A percentile compares a stretch with the other conserved stretches of the same genome.
Evolutionary conservation across 139 green algal genomes (phyloP).

Genomic region (Mesostigma viride): DNA sequence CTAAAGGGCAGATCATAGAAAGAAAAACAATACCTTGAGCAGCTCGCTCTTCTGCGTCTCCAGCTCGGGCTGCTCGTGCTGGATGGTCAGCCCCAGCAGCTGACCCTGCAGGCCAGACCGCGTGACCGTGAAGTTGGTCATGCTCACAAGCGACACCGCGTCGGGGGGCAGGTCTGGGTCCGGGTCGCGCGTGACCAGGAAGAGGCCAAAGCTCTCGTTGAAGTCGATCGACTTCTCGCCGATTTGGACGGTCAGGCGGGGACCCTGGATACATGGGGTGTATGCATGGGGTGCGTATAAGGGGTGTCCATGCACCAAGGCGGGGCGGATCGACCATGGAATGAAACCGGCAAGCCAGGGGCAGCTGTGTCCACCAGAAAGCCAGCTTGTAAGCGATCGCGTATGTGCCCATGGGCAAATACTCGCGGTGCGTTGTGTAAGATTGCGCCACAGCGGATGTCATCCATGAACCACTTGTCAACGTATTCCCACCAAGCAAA

Average conservation of each 20-base stretch:
- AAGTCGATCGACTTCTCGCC: conserved; percentile 50
- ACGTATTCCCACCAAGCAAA: no score
- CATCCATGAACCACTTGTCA: no score
- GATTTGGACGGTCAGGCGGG: conserved; percentile 21
- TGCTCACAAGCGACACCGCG: conserved; percentile 40
- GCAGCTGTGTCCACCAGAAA: no score
- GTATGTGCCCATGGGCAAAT: no score
- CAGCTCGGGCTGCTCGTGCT: conserved; percentile 63
- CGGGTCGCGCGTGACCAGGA: conserved; percentile 60
- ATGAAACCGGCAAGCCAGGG: neutral
- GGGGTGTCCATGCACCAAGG: no score
- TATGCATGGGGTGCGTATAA: no score
- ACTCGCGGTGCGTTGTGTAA: no score
- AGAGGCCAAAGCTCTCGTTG: conserved; percentile 60
- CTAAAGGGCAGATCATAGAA: no score
- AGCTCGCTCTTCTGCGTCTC: conserved; percentile 57
- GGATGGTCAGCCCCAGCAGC: conserved; percentile 55
- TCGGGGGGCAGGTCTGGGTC: conserved; percentile 45
- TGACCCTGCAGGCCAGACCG: conserved; percentile 29
- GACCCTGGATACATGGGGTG: no score
- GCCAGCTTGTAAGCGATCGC: no score
- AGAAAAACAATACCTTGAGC: conserved; percentile 25
- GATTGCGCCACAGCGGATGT: no score
- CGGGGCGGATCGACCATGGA: no score
- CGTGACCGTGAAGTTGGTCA: conserved; percentile 65